Evolutionary conservation across 2,329 filamentous ascomycete species (phyloP), one percentile per base, ranked within the genome.

Genomic region (Aspergillus luchuensis): DNA sequence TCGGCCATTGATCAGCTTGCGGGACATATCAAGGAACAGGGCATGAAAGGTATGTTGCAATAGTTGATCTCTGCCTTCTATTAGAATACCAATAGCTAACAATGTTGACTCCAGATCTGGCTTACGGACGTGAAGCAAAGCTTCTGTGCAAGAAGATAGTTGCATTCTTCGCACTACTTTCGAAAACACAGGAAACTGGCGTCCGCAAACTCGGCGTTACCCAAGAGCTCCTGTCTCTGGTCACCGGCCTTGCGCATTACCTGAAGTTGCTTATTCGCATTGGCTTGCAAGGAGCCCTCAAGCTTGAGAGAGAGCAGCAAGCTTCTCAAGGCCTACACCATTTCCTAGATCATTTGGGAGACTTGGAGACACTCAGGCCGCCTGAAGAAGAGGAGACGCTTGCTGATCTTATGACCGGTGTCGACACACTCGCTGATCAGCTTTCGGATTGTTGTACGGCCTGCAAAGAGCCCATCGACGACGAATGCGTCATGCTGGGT

Each of bases 141-240:
- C 84, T 99, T 54, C 86, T 99, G n/a, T 99, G 95, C 82, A 99
- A 99, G 79, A 99, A 99, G 78, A 96, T 99, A 57, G 95, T 99
- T 5, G 91, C 94, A 25, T 99, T 99, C 81, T 99, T 99, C 76
- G 92, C 92, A 11, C 82, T 99, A 17, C 83, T 99, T 8, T 96
- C 94, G 5, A 97, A 97, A 76, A 95, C 93, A 1, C 94, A 98
- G 73, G 93, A 97, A 71, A 91, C 89, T 8, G 91, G 90, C n/a
- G 88, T 91, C 39, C 86, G 91, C 60, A 95, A 97, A 74, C 86
- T 98, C 45, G 95, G 95, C 47, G 95, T 99, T 33, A 99, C 95
- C 8, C 95, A 99, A 75, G 95, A 99, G 75, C 84, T 99, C n/a
- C 80, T 99, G n/a, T 96, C 94, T 6, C 84, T 99, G 7, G 95